phyloP scores from a whole-genome alignment of 148 eudicot genomes.

The Dysphania ambrosioides region DNA sequence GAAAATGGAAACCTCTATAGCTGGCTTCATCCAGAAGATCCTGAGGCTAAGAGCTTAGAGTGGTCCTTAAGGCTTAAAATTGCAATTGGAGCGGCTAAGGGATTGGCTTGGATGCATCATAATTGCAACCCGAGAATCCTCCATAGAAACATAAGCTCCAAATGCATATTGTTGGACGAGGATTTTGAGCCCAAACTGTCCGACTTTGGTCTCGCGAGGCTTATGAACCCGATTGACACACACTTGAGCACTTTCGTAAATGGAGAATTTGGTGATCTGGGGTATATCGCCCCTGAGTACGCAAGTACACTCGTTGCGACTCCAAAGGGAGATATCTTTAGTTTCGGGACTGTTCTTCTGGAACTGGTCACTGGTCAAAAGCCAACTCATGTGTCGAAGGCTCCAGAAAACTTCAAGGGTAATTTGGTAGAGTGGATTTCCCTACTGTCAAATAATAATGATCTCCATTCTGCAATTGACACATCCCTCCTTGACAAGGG shows the following conservation, averaged over 20 bases:
- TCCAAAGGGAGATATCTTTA: constrained; percentile 52
- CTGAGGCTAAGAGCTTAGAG: constrained; percentile 34
- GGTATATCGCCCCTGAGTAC: constrained; percentile 53
- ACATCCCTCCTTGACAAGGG: constrained; percentile 32
- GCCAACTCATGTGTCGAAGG: constrained; percentile 36
- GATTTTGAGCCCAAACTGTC: constrained; percentile 43
- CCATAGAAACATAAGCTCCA: constrained; percentile 56
- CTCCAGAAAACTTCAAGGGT: constrained; percentile 47
- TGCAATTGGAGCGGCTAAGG: constrained; percentile 44
- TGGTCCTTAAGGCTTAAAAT: constrained; percentile 50
- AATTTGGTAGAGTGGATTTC: constrained; percentile 46
- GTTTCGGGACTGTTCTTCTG: constrained; percentile 45
- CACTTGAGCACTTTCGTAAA: constrained; percentile 55
- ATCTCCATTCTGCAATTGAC: constrained; percentile 34
- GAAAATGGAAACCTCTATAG: constrained; percentile 39
- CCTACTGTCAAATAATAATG: constrained; percentile 20
- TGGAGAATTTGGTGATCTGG: constrained; percentile 52
- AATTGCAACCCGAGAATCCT: constrained; percentile 52
- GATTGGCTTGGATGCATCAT: constrained; percentile 53
- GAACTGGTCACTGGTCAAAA: constrained; percentile 44
- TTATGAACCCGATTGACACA: constrained; percentile 53
- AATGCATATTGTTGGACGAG: constrained; percentile 45
- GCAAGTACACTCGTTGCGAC: constrained; percentile 44
- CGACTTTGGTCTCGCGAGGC: constrained; percentile 56
- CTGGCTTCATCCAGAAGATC: constrained; percentile 37